Base-by-base conservation (phyloP, 148 eudicot genomes). In the Gaultheria prostrata region DNA sequence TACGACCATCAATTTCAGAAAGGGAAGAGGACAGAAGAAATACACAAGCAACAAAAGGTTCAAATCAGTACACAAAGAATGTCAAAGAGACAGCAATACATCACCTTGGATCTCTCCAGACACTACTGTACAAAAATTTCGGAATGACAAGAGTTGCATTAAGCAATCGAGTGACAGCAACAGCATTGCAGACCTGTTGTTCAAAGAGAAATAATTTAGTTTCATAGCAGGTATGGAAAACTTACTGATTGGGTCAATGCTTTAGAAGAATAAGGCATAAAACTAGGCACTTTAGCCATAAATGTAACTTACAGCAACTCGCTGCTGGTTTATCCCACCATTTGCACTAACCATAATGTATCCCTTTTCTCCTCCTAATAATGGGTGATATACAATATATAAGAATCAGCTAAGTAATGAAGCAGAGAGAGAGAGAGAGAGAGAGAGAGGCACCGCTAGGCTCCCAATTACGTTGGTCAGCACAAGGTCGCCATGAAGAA, bases 301-400 rank as follows among this genome's bases (percentile, higher is more conserved):
- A 74, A 76, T 33, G 85, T 46, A 84, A 89, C 94, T 90, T 90
- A 97, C 99, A 82, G 99, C 99, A 74, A 97, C 98, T 89, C 98
- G 91, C 92, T 97, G 99, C 91, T 97, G 99, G 90, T 97, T 97
- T 86, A 97, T 86, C 71, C 99, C 99, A 84, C 99, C 99, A 88
- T 97, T 97, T 75, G 99, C 99, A 87, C 94, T 95, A 80, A 97
- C 85, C 92, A 95, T 85, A 54, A 97, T 90, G 87, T 90, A 95
- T 70, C 99, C 99, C 89, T 91, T 95, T 56, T 83, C 91, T 73
- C 98, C 98, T 69, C 92, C 99, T 97, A 92, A 83, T 49, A 75
- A 85, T 80, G 65, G 17, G 45, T 24, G 54, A 77, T 39, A 83
- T 7, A 59, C 63, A 83, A 70, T 1, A 81, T 28, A 20, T 24